phyloP scores from a whole-genome alignment of 163 green algal genomes.

The Prototheca wickerhamii region DNA sequence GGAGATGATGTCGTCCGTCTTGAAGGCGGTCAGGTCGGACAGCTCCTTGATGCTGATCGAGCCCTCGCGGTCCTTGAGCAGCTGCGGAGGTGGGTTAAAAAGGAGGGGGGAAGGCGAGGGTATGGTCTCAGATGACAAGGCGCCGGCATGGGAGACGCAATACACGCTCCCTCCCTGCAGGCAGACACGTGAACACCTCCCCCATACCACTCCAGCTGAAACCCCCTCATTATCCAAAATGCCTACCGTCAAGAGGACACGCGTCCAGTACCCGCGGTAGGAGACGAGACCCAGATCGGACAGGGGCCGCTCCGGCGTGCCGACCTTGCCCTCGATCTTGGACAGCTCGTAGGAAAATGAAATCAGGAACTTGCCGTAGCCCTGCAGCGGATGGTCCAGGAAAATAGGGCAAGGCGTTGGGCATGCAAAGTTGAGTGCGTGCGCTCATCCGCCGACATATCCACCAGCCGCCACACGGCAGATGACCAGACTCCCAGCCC shows the following conservation, averaged over 20 bases:
- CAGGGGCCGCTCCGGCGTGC: conserved; percentile 92
- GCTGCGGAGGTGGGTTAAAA: not conserved
- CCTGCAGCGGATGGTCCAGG: conserved; percentile 18
- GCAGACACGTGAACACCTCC: not conserved
- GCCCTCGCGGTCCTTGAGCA: conserved; percentile 57
- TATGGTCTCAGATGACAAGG: not conserved
- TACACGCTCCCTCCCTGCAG: not conserved
- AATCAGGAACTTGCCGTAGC: conserved; percentile 98
- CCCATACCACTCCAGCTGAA: not conserved
- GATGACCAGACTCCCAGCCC: not conserved
- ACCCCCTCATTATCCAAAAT: not conserved
- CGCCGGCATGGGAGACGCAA: not conserved
- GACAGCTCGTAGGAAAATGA: conserved; percentile 95
- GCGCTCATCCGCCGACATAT: not conserved
- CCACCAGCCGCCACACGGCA: not conserved
- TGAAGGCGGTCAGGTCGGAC: conserved; percentile 85
- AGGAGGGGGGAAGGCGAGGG: not conserved
- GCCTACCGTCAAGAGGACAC: conserved; percentile 66
- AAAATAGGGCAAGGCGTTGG: no score
- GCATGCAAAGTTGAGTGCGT: no score
- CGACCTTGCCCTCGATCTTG: conserved; percentile 94
- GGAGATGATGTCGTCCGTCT: conserved; percentile 77
- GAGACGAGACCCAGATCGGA: conserved; percentile 88
- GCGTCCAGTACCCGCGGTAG: conserved; percentile 95
- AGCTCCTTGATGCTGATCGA: conserved; percentile 90